Conservation (phyloP, 1,139 yeast genomes). For the Scheffersomyces lignicola region DNA sequence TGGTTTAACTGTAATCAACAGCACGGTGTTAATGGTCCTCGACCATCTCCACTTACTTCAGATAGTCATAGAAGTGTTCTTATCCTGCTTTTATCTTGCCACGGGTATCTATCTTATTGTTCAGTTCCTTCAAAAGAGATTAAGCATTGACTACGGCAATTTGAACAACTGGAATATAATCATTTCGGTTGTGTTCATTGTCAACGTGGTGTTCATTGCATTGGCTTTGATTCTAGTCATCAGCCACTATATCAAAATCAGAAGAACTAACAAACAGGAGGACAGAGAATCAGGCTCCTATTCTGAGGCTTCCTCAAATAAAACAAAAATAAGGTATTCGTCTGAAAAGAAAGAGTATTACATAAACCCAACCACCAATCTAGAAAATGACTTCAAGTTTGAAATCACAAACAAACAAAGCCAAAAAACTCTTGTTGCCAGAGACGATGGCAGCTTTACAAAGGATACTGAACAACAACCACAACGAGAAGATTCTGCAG, state of each 20-base stretch:
- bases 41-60: constrained; percentile 1
- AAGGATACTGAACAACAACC: neutral
- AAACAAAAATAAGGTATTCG: neutral
- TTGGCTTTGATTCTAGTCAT: constrained; percentile 8
- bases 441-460: neutral
- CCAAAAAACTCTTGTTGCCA: constrained; percentile 1
- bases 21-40: neutral
- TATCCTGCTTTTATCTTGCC: constrained; percentile 17
- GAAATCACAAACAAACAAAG: neutral
- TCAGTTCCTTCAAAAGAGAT: neutral
- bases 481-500: neutral
- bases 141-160: neutral
- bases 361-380: constrained; percentile 2
- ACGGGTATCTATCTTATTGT: constrained; percentile 15
- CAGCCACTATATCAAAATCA: neutral
- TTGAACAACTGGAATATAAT: neutral
- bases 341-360: neutral
- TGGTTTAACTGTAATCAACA: neutral
- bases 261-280: neutral
- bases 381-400: neutral
- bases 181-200: constrained; percentile 12
- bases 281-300: neutral
- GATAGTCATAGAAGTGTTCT: constrained; percentile 9
- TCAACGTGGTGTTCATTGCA: constrained; percentile 14
- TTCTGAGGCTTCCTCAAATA: neutral